Conservation (phyloP, 2,329 filamentous ascomycete genomes). For the Lecanicillium sp. region DNA sequence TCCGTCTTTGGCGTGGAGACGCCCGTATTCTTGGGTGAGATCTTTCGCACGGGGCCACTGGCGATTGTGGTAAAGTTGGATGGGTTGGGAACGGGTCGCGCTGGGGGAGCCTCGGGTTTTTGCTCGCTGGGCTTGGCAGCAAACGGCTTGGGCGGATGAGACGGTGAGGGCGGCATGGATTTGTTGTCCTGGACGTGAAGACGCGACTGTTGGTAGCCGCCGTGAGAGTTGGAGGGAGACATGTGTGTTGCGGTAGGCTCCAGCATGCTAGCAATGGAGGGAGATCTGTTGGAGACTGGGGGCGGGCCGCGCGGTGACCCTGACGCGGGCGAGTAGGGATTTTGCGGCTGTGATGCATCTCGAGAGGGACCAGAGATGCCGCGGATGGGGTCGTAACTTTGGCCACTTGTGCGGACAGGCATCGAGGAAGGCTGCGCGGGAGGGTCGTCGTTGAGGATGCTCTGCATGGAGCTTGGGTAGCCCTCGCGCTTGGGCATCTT, state of each 20-base stretch:
- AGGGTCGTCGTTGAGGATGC: slow-evolving; percentile 47
- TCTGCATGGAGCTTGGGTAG: slow-evolving; percentile 44
- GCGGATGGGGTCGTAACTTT: slow-evolving; percentile 84
- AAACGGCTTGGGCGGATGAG: slow-evolving; percentile 24
- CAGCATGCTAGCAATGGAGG: slow-evolving; percentile 84
- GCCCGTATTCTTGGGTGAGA: slow-evolving; percentile 34
- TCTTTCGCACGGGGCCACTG: slow-evolving; percentile 34
- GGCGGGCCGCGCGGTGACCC: slow-evolving; percentile 39
- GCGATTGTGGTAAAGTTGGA: slow-evolving; percentile 33
- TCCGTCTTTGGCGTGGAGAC: slow-evolving; percentile 40
- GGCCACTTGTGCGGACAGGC: slow-evolving; percentile 58
- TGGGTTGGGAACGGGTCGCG: slow-evolving; percentile 25
- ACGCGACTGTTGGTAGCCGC: slow-evolving; percentile 15
- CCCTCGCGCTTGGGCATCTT: slow-evolving; percentile 44
- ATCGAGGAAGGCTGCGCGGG: slow-evolving; percentile 30
- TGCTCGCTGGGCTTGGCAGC: slow-evolving; percentile 18
- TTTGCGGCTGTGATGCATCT: slow-evolving; percentile 47
- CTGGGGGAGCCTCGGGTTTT: slow-evolving; percentile 29
- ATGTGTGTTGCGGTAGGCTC: slow-evolving; percentile 39
- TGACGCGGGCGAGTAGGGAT: slow-evolving; percentile 35
- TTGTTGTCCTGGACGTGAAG: slow-evolving; percentile 24
- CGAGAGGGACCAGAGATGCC: slow-evolving; percentile 62
- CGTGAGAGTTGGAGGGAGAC: slow-evolving; percentile 18
- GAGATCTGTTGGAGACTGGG: slow-evolving; percentile 46
- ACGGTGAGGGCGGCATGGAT: slow-evolving; percentile 35